phyloP scores from a whole-genome alignment of 2,329 filamentous ascomycete species.

The Colletotrichum sp. region DNA sequence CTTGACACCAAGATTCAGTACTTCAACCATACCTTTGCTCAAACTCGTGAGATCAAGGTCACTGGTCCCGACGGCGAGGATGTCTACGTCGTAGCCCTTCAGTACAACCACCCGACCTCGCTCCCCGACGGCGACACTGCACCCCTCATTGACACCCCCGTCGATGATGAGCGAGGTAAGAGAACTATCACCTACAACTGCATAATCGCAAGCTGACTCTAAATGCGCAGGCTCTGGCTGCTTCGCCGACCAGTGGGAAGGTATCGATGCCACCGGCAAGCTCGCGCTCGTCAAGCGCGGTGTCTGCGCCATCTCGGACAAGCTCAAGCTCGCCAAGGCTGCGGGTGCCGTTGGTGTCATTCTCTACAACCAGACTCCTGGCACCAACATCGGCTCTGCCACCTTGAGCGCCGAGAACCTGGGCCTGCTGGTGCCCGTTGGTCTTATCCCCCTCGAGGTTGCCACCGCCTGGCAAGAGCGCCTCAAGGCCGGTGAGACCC shows the following conservation, averaged over 20 bases:
- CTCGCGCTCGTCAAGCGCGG: constrained; percentile 52
- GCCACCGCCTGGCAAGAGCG: constrained; percentile 39
- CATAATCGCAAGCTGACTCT: background rate
- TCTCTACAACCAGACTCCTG: constrained; percentile 66
- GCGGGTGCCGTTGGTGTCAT: constrained; percentile 52
- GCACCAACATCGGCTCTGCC: constrained; percentile 47
- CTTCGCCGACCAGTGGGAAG: constrained; percentile 48
- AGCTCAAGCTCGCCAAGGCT: constrained; percentile 47
- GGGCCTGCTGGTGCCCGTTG: constrained; percentile 39
- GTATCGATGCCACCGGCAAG: constrained; percentile 48
- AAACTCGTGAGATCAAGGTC: constrained; percentile 46
- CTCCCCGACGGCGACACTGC: constrained; percentile 39
- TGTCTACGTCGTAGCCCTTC: constrained; percentile 47
- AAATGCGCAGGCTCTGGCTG: constrained; percentile 39
- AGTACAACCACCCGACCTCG: constrained; percentile 52
- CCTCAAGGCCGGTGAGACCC: constrained; percentile 35
- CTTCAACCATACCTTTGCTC: constrained; percentile 51
- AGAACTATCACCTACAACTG: background rate
- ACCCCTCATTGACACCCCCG: constrained; percentile 39
- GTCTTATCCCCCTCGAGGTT: constrained; percentile 38
- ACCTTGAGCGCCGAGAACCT: constrained; percentile 55
- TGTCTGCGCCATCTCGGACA: constrained; percentile 45
- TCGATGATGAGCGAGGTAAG: constrained; percentile 35
- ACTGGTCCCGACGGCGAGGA: constrained; percentile 49
- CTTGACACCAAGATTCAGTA: constrained; percentile 51